phyloP scores from a whole-genome alignment of 2,329 filamentous ascomycete species.

The Colletotrichum tabaci region DNA sequence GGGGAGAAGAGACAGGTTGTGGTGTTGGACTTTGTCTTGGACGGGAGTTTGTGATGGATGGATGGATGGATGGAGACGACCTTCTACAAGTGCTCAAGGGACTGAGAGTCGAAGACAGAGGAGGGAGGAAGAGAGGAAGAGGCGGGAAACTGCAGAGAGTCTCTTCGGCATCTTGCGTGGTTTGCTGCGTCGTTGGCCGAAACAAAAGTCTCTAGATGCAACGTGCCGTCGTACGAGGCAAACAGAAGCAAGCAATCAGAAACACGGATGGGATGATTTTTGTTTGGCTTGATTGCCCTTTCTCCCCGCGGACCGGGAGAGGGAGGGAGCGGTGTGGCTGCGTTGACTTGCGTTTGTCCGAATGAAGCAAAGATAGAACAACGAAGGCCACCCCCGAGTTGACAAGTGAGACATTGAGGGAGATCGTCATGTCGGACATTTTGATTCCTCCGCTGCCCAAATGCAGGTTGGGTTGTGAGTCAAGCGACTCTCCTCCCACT shows the following conservation, averaged over 20 bases:
- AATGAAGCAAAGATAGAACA: slow-evolving; percentile 21
- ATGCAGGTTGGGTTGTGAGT: background rate
- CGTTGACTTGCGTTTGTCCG: background rate
- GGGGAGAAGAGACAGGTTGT: slow-evolving; percentile 35
- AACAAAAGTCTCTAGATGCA: slow-evolving; percentile 2
- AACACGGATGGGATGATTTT: slow-evolving; percentile 10
- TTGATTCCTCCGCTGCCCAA: background rate
- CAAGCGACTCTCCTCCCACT: background rate
- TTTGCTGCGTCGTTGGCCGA: slow-evolving; percentile 7
- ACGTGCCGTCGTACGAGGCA: slow-evolving; percentile 21
- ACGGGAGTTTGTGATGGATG: slow-evolving; percentile 2
- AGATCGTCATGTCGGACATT: slow-evolving; percentile 21
- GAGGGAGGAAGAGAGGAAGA: background rate
- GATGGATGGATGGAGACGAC: background rate
- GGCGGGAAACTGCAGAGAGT: background rate
- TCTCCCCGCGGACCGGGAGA: too few relatives aligned
- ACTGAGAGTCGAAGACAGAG: background rate
- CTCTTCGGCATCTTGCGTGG: background rate
- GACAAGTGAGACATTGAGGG: slow-evolving; percentile 5
- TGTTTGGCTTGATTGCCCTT: background rate
- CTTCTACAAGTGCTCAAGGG: background rate
- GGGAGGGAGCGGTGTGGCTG: slow-evolving; percentile 23
- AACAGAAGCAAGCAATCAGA: background rate
- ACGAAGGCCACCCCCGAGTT: background rate
- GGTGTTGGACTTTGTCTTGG: slow-evolving; percentile 34